A percentile compares a stretch with the other conserved stretches of the same genome.
phyloP scores from a whole-genome alignment of 2,329 filamentous ascomycete species.

The Stemphylium lycopersici region DNA sequence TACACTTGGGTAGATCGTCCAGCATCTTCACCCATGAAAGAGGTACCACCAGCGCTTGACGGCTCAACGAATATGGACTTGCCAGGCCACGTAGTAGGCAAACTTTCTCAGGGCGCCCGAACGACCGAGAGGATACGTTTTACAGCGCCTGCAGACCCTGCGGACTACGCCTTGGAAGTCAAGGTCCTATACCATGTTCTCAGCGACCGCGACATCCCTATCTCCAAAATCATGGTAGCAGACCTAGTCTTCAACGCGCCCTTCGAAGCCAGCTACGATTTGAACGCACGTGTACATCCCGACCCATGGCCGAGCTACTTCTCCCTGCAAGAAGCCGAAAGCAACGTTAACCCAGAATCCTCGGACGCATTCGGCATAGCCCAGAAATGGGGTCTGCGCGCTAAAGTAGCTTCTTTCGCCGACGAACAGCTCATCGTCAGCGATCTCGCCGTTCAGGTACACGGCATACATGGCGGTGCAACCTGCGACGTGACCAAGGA shows the following conservation, averaged over 20 bases:
- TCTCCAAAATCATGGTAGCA: slow-evolving; percentile 73
- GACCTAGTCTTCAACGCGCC: slow-evolving; percentile 78
- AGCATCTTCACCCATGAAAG: slow-evolving; percentile 39
- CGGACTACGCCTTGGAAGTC: slow-evolving; percentile 72
- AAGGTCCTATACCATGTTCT: slow-evolving; percentile 78
- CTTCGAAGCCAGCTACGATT: slow-evolving; percentile 91
- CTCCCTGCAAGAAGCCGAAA: slow-evolving; percentile 58
- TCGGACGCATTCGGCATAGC: slow-evolving; percentile 66
- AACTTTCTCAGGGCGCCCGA: slow-evolving; percentile 38
- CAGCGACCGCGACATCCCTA: slow-evolving; percentile 79
- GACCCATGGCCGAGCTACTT: slow-evolving; percentile 91
- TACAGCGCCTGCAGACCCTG: slow-evolving; percentile 50
- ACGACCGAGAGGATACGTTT: slow-evolving; percentile 48
- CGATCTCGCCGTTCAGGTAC: slow-evolving; percentile 67
- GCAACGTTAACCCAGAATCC: slow-evolving; percentile 40
- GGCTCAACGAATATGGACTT: slow-evolving; percentile 37
- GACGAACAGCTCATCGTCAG: slow-evolving; percentile 66
- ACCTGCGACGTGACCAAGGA: slow-evolving; percentile 56
- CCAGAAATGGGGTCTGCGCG: slow-evolving; percentile 81
- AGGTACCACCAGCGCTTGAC: slow-evolving; percentile 32
- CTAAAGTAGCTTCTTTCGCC: slow-evolving; percentile 76
- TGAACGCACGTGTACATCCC: slow-evolving; percentile 77
- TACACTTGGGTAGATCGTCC: slow-evolving; percentile 56
- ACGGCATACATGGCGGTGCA: slow-evolving; percentile 67
- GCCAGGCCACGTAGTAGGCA: slow-evolving; percentile 47